These are phyloP conservation scores for Dendrocalamus latiflorus DNA, from an alignment of 202 grass and related monocot genomes.

Conservation along the genomic window DNA sequence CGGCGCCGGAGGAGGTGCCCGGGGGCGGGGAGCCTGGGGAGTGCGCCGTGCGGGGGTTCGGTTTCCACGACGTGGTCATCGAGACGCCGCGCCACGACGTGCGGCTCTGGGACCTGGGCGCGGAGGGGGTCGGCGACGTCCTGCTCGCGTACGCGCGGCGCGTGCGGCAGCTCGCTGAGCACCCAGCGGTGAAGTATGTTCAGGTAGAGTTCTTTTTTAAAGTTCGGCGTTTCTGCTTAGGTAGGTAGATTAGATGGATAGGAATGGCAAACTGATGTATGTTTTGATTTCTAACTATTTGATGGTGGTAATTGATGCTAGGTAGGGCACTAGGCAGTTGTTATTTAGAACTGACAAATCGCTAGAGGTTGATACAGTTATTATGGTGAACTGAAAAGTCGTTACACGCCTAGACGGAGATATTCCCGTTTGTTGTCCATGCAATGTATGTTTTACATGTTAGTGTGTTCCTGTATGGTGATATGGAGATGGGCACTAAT, in stretches of 20 bases:
- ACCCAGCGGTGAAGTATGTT: conserved; percentile 75
- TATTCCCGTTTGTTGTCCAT: neutral
- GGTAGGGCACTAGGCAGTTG: neutral
- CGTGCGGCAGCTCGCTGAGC: conserved; percentile 53
- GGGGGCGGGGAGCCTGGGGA: conserved; percentile 4
- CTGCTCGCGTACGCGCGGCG: conserved; percentile 63
- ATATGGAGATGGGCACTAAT: neutral
- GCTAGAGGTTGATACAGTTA: neutral
- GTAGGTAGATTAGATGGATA: neutral
- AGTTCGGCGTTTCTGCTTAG: neutral
- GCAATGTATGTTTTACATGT: neutral
- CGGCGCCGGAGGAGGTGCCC: neutral
- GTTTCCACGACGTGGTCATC: conserved; percentile 97
- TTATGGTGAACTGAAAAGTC: neutral
- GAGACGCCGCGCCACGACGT: conserved; percentile 83
- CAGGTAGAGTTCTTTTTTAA: conserved; percentile 47
- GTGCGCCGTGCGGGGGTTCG: conserved; percentile 51
- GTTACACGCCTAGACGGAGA: neutral
- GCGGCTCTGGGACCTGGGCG: conserved; percentile 56
- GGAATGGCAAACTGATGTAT: neutral
- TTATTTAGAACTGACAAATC: neutral
- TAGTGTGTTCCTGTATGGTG: neutral
- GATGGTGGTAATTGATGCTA: neutral
- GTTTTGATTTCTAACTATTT: neutral
- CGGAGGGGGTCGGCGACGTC: conserved; percentile 55